Evolutionary conservation across 441 rosid genomes (phyloP).

Genomic region (Euphorbia schlechtendalii): DNA sequence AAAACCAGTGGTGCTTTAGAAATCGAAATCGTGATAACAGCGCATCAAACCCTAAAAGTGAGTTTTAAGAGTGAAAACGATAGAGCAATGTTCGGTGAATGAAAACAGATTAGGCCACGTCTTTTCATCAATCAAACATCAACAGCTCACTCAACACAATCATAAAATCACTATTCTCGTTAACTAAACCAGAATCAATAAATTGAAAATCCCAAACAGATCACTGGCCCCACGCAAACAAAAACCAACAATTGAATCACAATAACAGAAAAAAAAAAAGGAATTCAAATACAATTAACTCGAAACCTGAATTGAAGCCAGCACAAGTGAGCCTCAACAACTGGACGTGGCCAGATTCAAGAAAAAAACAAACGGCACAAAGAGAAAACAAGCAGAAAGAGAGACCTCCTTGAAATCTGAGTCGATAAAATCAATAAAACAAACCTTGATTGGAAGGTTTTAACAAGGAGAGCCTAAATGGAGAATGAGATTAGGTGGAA

Average conservation of each 20-base stretch:
- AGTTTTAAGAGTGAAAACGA: conserved; percentile 13
- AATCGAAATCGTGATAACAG: conserved; percentile 15
- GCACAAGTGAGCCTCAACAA: conserved; percentile 18
- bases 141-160: conserved; percentile 27
- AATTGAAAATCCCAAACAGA: conserved; percentile 25
- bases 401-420: neutral
- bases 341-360: conserved; percentile 26
- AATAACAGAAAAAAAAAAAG: neutral
- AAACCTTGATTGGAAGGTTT: neutral
- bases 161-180: conserved; percentile 21
- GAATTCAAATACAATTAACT: conserved; percentile 2
- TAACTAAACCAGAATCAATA: conserved; percentile 27
- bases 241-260: neutral
- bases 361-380: conserved; percentile 4
- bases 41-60: conserved; percentile 34
- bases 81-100: conserved; percentile 34
- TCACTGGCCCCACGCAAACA: conserved; percentile 16
- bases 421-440: neutral
- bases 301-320: conserved; percentile 31
- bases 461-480: conserved; percentile 10
- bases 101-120: conserved; percentile 29
- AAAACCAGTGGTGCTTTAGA: conserved; percentile 14
- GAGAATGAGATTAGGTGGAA: conserved; percentile 19
- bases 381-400: too few relatives aligned
- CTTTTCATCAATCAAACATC: conserved; percentile 45